Evolutionary conservation across 768 basidiomycete species (phyloP), one percentile per base, ranked within the genome.

Genomic region (Tremella yokohamensis): DNA sequence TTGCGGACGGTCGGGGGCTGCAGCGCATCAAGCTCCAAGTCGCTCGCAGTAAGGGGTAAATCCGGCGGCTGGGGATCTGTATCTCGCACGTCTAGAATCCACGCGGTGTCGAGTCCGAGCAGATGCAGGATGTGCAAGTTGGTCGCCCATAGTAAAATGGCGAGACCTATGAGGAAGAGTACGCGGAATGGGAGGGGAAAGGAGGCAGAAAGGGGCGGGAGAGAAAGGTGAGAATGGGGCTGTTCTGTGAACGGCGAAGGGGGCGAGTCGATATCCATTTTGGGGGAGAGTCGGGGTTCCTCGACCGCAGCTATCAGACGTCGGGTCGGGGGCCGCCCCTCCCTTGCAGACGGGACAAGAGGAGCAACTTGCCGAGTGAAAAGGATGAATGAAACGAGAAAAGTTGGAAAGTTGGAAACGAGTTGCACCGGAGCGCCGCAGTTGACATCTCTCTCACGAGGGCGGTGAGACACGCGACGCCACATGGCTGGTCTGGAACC

Each of bases 131-230:
- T 83, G 76, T 98, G 93, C 7, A 98, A 78, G 76, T 98, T 99
- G 34, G 86, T 84, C 0, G 91, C 91, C 92, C 94, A 99, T 61
- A 86, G 86, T 3, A 94, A 79, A 55, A 92, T 83, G 11, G 90
- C 92, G 34, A 89, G 66, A 18, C 88, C 87, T 54, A 84, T 80
- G 57, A 96, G 81, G 64, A 84, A 82, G 57, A 96, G 82, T 22
- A 90, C 89, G 61, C 96, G 88, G 74, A 91, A 97, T 0, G 96
- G 94, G 0, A 99, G 82, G 11, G 96, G 94, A 72, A 94, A 80
- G 16, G 73, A 64, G 7, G 73, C 61, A 3, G 70, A 72, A 63
- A 78, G 73, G 16, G 66, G 57, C 11, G 77, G 77, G 19, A 78
- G 63, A 37, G 58, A 49, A 52, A 78, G 61, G 54, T 75, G 75